phyloP scores from a whole-genome alignment of 139 green algal species.

The Desmodesmus armatus region DNA sequence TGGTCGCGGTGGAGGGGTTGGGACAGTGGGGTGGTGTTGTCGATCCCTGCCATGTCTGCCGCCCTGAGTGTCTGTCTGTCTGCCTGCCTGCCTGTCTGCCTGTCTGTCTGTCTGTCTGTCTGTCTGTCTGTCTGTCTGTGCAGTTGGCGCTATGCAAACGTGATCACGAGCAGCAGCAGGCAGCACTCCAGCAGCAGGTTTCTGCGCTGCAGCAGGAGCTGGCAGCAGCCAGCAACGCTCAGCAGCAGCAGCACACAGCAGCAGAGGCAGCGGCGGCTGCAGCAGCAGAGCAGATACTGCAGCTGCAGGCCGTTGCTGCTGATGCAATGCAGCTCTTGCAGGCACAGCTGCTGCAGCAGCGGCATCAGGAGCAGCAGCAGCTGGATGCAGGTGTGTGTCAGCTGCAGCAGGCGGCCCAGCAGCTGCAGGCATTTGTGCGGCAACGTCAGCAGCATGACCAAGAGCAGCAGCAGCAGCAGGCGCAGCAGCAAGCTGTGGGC shows the following conservation, averaged over 20 bases:
- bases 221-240: background rate
- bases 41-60: no score
- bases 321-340: constrained; percentile 5
- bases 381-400: background rate
- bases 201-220: background rate
- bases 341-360: background rate
- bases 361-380: constrained; percentile 3
- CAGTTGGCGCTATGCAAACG: no score
- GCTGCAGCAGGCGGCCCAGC: background rate
- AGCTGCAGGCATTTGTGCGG: background rate
- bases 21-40: no score
- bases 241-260: background rate
- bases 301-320: background rate
- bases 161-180: background rate
- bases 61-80: no score
- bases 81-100: no score
- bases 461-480: background rate
- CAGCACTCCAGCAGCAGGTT: background rate
- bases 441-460: background rate
- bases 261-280: background rate
- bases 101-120: no score
- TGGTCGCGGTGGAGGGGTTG: no score
- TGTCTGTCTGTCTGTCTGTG: no score
- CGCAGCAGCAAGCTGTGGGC: background rate
- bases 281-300: background rate